phyloP scores from a whole-genome alignment of 495 filamentous ascomycete species.

The Amniculicola lignicola region DNA sequence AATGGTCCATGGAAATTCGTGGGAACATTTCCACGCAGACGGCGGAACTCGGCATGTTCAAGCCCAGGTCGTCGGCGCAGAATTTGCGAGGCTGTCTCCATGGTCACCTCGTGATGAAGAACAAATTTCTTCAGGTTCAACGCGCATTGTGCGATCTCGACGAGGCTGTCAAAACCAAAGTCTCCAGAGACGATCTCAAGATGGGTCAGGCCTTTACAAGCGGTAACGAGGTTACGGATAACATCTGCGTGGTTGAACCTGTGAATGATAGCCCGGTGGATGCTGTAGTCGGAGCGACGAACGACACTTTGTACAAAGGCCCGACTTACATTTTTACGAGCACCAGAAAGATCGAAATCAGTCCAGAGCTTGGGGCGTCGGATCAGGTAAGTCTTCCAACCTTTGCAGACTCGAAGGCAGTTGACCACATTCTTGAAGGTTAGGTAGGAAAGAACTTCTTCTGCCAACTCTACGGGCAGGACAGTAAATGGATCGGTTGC shows the following conservation, averaged over 20 bases:
- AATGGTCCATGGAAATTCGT: conserved; percentile 17
- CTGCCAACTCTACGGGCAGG: conserved; percentile 38
- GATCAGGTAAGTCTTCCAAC: conserved; percentile 50
- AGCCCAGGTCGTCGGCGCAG: conserved; percentile 44
- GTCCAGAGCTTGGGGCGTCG: conserved; percentile 50
- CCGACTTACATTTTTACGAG: conserved; percentile 43
- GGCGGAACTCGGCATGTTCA: conserved; percentile 44
- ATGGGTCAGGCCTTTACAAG: conserved; percentile 29
- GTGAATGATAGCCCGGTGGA: conserved; percentile 44
- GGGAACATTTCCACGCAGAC: background rate
- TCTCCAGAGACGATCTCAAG: conserved; percentile 26
- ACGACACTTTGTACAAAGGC: conserved; percentile 48
- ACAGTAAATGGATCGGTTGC: conserved; percentile 37
- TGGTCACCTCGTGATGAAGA: conserved; percentile 41
- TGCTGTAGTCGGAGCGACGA: conserved; percentile 37
- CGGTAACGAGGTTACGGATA: conserved; percentile 28
- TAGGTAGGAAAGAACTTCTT: conserved; percentile 38
- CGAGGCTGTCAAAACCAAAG: conserved; percentile 20
- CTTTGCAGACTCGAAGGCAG: conserved; percentile 53
- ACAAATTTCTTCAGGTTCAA: conserved; percentile 46
- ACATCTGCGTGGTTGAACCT: conserved; percentile 41
- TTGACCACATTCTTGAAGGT: conserved; percentile 36
- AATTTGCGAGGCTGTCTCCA: conserved; percentile 42
- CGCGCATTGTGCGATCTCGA: conserved; percentile 27
- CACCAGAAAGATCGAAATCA: conserved; percentile 50